Evolutionary conservation across 768 basidiomycete species (phyloP), one percentile per base, ranked within the genome.

Genomic region (Leccinum uliginosum): DNA sequence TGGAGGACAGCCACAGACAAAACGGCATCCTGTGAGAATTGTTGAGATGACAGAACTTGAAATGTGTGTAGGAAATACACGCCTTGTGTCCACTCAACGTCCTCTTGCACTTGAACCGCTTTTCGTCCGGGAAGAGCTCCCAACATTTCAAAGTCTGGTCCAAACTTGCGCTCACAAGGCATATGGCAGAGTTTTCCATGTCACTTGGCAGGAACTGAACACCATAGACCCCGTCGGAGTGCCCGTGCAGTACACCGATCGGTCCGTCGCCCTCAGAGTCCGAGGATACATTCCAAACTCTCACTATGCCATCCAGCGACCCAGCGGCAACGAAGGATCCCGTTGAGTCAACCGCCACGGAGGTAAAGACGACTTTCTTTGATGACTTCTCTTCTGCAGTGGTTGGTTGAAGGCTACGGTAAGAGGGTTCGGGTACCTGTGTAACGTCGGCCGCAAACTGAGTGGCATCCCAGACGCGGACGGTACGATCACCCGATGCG

Each of bases 321-420:
- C 81, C 82, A 34, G 81, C 77, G 35, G 80, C 82, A 19, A 82
- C 75, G 54, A 78, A 73, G 48, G 70, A 72, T 4, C 80, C 78
- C 55, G 63, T 55, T 2, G 50, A 30, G 51, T 73, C 65, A 24
- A 72, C 64, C 1, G 71, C 30, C 23, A 72, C 60, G 2, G 71
- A 72, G 47, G 70, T 72, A 26, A 70, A 66, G 48, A 70, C 70
- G 23, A 60, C 56, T 9, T 70, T 64, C 26, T 68, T 57, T 14
- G 63, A 57, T 1, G 56, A 51, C 32, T 54, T 58, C 50, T 63
- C 61, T 56, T 59, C 63, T 12, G 51, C 17, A 26, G 14, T 59
- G 19, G 61, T 30, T 32, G 63, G 62, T 24, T 49, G 61, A 44
- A 73, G 68, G 32, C 58, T 51, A 24, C 64, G 66, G 53, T 51